Evolutionary conservation across 2,329 filamentous ascomycete species (phyloP).

Genomic region (Paecilomyces dactylethromorphus): DNA sequence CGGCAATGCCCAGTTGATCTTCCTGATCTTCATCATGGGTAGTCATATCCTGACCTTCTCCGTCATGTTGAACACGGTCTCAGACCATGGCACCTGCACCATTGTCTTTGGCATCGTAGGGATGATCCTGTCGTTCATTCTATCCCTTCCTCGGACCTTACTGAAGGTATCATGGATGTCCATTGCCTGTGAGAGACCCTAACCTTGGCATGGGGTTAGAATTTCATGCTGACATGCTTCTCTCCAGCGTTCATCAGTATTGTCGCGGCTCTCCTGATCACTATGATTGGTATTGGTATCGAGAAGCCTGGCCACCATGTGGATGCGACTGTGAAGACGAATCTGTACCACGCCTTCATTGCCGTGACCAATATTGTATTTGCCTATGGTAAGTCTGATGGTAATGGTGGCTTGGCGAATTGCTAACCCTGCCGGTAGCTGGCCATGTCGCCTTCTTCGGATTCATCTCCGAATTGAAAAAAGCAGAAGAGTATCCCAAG

Average conservation of each 20-base stretch:
- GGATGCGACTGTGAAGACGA: constrained; percentile 33
- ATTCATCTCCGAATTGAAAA: constrained; percentile 58
- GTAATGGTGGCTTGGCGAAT: constrained; percentile 1
- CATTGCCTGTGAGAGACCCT: constrained; percentile 41
- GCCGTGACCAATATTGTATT: constrained; percentile 64
- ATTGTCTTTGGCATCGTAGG: constrained; percentile 59
- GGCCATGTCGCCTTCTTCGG: constrained; percentile 64
- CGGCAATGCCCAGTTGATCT: constrained; percentile 55
- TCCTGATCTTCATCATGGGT: constrained; percentile 63
- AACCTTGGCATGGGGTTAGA: not conserved
- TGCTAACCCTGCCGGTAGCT: constrained; percentile 16
- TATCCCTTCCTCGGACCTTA: constrained; percentile 57
- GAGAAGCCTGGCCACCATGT: constrained; percentile 34
- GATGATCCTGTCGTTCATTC: constrained; percentile 50
- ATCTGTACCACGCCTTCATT: constrained; percentile 52
- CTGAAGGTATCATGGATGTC: constrained; percentile 58
- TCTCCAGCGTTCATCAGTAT: constrained; percentile 56
- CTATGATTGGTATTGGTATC: constrained; percentile 60
- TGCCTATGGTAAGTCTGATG: constrained; percentile 50
- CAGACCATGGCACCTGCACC: constrained; percentile 55
- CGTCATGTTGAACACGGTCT: constrained; percentile 62
- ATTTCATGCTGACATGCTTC: not conserved
- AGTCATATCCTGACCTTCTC: constrained; percentile 67
- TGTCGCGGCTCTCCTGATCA: constrained; percentile 56
- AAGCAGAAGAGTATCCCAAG: constrained; percentile 56